Percentiles rank a stretch among this genome's conserved stretches.
These are phyloP conservation scores for Aspergillus hancockii DNA, from an alignment of 495 filamentous ascomycete genomes.

Conservation along the genomic window DNA sequence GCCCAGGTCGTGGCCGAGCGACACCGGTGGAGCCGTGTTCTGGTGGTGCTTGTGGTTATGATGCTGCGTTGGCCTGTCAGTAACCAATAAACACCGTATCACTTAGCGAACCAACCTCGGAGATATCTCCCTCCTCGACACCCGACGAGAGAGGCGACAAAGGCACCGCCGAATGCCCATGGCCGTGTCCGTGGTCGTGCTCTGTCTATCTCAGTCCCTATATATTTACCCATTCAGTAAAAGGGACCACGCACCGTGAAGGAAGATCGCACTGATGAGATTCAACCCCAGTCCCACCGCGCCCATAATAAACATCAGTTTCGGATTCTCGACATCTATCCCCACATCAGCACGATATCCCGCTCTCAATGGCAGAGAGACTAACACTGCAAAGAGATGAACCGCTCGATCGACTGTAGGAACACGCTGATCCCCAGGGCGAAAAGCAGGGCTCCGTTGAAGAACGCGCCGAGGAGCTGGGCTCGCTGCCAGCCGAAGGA, in stretches of 20 bases:
- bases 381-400: slow-evolving; percentile 54
- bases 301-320: slow-evolving; percentile 76
- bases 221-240: background rate
- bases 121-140: background rate
- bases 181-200: slow-evolving; percentile 25
- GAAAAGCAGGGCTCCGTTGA: slow-evolving; percentile 89
- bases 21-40: background rate
- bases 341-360: background rate
- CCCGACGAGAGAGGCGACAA: background rate
- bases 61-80: slow-evolving; percentile 9
- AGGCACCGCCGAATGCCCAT: slow-evolving; percentile 11
- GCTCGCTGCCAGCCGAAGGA: slow-evolving; percentile 74
- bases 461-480: slow-evolving; percentile 83
- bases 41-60: slow-evolving; percentile 61
- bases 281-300: slow-evolving; percentile 77
- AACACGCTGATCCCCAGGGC: slow-evolving; percentile 87
- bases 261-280: slow-evolving; percentile 65
- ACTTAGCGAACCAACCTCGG: slow-evolving; percentile 4
- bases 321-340: slow-evolving; percentile 19
- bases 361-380: background rate
- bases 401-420: slow-evolving; percentile 81
- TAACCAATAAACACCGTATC: slow-evolving; percentile 39
- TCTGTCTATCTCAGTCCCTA: slow-evolving; percentile 15
- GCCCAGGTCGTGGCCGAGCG: slow-evolving; percentile 41
- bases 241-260: slow-evolving; percentile 15